Base-by-base conservation (phyloP, 2,329 filamentous ascomycete species). In the Diaporthe humulicola region DNA sequence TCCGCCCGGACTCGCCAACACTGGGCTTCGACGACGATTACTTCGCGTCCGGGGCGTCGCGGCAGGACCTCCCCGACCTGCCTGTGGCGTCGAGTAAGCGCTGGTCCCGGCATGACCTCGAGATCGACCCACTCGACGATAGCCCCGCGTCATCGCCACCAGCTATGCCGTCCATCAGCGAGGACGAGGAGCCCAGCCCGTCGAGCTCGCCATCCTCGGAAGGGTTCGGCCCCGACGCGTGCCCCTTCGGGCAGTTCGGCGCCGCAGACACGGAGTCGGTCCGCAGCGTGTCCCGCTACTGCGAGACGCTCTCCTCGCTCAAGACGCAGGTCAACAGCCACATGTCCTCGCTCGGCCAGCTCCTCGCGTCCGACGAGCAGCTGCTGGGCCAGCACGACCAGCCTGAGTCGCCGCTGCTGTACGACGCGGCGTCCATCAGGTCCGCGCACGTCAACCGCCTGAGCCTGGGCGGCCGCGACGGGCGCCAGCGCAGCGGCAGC, bases 1-100 rank as follows among this genome's bases (percentile, higher is more conserved):
- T 90, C 75, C 88, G 90, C 12, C 90, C 90, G 0, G 90, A 92
- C 77, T 91, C 90, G 4, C 90, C 90, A 1, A 92, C 90, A 0
- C 86, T 92, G 8, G 90, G 90, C 15, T 87, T 90, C 73, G 88
- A 89, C 70, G 87, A 87, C 77, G 82, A 82, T 60, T 82, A 85
- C 74, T 82, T 82, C 72, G 77, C 77, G 15, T 66, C 79, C 2
- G 79, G 77, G 38, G 73, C 79, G 1, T 67, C 77, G 9, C 78
- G 77, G 14, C 77, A 79, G 48, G 75, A 79, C 9, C 78, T 82
- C 9, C 82, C 82, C 3, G 76, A 79, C 10, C 69, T 79, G 7
- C 81, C 81, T 4, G 52, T 40, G n/a, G 64, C 33, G 2, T 10
- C 64, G 9, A 36, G 50, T 60, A 74, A 70, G 74, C 72, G 72